Conservation (phyloP, 805 yeast genomes). For the Saturnispora serradocipensis region DNA sequence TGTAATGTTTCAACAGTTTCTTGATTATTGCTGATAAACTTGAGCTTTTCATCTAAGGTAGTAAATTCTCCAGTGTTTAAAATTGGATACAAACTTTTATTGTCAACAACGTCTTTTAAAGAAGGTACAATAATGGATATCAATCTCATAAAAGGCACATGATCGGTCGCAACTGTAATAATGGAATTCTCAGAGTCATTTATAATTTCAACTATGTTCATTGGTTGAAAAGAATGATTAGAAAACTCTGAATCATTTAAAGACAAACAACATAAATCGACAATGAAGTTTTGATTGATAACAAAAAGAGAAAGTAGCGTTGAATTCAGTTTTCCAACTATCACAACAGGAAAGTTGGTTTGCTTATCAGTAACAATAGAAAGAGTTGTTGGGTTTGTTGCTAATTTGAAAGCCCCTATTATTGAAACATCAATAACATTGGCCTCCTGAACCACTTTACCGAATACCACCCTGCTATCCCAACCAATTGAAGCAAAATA, state of each 20-base stretch:
- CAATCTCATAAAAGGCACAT: conserved; percentile 66
- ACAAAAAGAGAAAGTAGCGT: conserved; percentile 45
- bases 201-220: conserved; percentile 29
- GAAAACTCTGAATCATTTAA: conserved; percentile 68
- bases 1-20: conserved; percentile 16
- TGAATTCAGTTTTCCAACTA: conserved; percentile 52
- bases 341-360: conserved; percentile 29
- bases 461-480: conserved; percentile 39
- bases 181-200: conserved; percentile 15
- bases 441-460: conserved; percentile 19
- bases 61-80: neutral
- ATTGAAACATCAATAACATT: conserved; percentile 10
- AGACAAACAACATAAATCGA: conserved; percentile 40
- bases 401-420: conserved; percentile 28
- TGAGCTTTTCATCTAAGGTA: conserved; percentile 5
- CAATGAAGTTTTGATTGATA: conserved; percentile 7
- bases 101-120: conserved; percentile 14
- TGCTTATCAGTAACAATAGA: conserved; percentile 22
- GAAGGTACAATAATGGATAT: conserved; percentile 43
- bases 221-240: conserved; percentile 53
- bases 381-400: conserved; percentile 46
- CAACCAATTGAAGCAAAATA: conserved; percentile 50
- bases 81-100: conserved; percentile 7
- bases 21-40: neutral
- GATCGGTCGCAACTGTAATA: conserved; percentile 64